Percentiles rank a stretch among this genome's conserved stretches.
Conservation (phyloP, 2,329 filamentous ascomycete species). For the Fusarium sp. region DNA sequence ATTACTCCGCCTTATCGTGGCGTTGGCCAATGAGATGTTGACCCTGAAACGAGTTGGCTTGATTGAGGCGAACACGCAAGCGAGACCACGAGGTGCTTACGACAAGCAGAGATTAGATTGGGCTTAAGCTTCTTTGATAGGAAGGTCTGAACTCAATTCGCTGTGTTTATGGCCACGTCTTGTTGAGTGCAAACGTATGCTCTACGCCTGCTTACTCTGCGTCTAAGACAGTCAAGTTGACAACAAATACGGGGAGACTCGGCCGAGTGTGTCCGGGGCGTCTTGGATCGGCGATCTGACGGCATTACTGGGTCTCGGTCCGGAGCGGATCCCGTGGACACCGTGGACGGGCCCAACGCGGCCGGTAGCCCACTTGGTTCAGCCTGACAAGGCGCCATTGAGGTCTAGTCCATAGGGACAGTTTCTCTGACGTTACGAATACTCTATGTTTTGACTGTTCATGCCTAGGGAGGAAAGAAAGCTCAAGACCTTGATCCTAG, state of each 20-base stretch:
- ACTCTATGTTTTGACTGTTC: neutral
- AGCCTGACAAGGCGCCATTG: neutral
- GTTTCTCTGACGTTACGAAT: neutral
- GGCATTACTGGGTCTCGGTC: neutral
- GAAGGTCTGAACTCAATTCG: neutral
- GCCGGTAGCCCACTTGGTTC: neutral
- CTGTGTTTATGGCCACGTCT: neutral
- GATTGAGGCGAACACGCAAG: conserved; percentile 20
- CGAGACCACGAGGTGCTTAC: conserved; percentile 16
- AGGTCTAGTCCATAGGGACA: neutral
- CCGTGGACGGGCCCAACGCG: neutral
- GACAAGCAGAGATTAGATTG: neutral
- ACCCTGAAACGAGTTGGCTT: neutral
- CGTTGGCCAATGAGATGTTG: neutral
- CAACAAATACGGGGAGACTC: neutral
- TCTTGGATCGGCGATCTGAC: conserved; percentile 8
- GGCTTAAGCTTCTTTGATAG: neutral
- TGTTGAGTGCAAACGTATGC: neutral
- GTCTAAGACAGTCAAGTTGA: neutral
- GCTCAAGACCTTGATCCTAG: too few species aligned
- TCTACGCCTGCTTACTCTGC: neutral
- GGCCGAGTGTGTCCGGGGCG: neutral
- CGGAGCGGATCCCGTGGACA: conserved; percentile 1
- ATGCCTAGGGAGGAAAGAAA: too few species aligned
- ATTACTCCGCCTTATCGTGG: conserved; percentile 20